Evolutionary conservation across 805 yeast species (phyloP), one percentile per base, ranked within the genome.

Genomic region (Isabelozyma heimii): DNA sequence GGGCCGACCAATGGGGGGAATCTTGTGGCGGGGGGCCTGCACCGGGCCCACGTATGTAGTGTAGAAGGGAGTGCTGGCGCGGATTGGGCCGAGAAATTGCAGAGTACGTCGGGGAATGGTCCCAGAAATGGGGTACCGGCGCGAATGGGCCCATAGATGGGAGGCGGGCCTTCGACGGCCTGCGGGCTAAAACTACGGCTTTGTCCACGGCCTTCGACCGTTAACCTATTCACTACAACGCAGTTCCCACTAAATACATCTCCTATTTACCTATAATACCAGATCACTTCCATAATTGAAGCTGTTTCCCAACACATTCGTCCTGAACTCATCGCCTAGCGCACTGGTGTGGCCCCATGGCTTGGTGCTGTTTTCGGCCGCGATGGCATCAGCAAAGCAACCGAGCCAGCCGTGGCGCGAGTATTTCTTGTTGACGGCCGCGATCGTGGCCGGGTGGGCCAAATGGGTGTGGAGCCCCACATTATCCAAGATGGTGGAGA

Each of bases 331-430:
- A 9, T 59, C 61, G 2, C 70, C 72, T 47, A 67, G 55, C 13
- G 65, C 58, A 48, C 62, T 57, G n/a, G 72, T 67, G 47, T 67
- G 72, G 20, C 71, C 68, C 71, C 72, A 67, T 10, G 72, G 72
- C 47, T 67, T 67, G 28, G 47, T 24, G 10, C 47, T 28, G 50
- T 65, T 66, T 45, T 67, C 72, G 15, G 55, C 56, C 47, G 66
- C 70, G 40, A 67, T 65, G 13, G 66, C 68, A 2, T 20, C 51
- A 7, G 70, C 69, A 55, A 67, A 67, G 47, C 72, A 67, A 5
- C 48, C 48, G 24, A 54, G 43, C 72, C 71, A 67, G 9, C 68
- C 69, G 4, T 56, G 59, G 42, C 71, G 49, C 6, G 62, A 46
- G 43, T 54, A 65, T 44, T 53, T 46, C 44, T 52, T 50, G 51